Evolutionary conservation across 2,329 filamentous ascomycete genomes (phyloP), one percentile per base, ranked within the genome.

Genomic region (Pseudogymnoascus sp.): DNA sequence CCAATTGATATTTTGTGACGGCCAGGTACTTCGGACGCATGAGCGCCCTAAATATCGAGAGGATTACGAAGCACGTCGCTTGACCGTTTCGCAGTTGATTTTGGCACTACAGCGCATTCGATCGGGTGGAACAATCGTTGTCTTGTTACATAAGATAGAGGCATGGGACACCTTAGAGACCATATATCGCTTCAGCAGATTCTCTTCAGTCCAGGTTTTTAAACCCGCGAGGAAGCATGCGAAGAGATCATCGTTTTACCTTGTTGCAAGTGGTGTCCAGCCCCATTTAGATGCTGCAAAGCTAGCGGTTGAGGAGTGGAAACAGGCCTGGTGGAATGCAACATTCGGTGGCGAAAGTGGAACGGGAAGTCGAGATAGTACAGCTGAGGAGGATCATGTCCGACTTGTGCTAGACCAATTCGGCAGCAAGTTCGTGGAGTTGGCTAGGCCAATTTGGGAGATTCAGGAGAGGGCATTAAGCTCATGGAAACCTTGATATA

Each of bases 1-100:
- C n/a, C 66, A 70, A 40, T 63, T 71, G 4, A 62, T 71, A n/a
- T 69, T 72, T 28, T 70, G 69, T 42, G 70, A 70, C 62, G 70
- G 70, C 3, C 64, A 67, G 53, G 67, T 67, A n/a, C 62, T 67
- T 5, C 64, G 70, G 44, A 69, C 65, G 1, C 69, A 70, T n/a
- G 34, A 67, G 16, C 70, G 69, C 6, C 37, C 67, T 5, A 25
- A 44, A 28, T 67, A 67, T 44, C 62, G 67, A 8, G 46, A 68
- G 31, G 12, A 56, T 10, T 64, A 38, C 5, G 69, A 71, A 60
- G 63, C 61, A 1, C 63, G 61, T 8, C 66, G 70, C 10, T 62
- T 70, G 6, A 21, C 62, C 11, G 59, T 59, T 18, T 69, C 69
- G 1, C 69, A 71, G 28, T 50, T 71, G n/a, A 69, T 71, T 59